A percentile compares a stretch with the other conserved stretches of the same genome.
phyloP scores from a whole-genome alignment of 208 protist species.

The Crithidia fasciculata region DNA sequence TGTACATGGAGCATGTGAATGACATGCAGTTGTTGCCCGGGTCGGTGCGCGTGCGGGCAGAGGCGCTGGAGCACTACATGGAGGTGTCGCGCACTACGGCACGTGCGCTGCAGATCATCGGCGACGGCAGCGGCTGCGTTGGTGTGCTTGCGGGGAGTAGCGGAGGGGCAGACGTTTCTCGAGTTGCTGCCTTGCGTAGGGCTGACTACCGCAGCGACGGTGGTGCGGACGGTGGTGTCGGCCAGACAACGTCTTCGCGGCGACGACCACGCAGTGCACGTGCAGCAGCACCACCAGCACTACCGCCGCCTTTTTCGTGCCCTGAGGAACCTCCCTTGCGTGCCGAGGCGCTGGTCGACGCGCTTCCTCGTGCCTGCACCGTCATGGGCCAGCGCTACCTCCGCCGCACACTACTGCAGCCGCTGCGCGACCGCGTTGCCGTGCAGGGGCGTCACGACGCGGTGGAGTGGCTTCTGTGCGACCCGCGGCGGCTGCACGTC shows the following conservation, averaged over 20 bases:
- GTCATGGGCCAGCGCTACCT: constrained; percentile 78
- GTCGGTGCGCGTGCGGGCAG: constrained; percentile 65
- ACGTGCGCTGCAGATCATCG: constrained; percentile 68
- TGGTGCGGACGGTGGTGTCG: too few relatives aligned
- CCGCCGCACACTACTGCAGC: constrained; percentile 75
- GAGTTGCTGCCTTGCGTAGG: too few relatives aligned
- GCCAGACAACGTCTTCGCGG: not conserved
- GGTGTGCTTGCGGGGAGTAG: constrained; percentile 1
- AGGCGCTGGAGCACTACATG: constrained; percentile 75
- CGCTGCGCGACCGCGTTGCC: constrained; percentile 59
- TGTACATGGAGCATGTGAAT: constrained; percentile 76
- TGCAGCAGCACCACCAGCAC: not conserved
- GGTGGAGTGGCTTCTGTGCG: constrained; percentile 70
- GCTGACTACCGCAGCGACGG: too few relatives aligned
- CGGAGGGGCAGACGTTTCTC: too few relatives aligned
- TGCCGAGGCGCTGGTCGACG: constrained; percentile 56
- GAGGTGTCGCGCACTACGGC: constrained; percentile 68
- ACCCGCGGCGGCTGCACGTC: constrained; percentile 34
- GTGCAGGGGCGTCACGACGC: constrained; percentile 77
- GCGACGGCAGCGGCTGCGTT: constrained; percentile 3
- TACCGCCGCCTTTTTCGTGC: too few relatives aligned
- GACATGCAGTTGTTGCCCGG: constrained; percentile 73
- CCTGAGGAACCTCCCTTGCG: constrained; percentile 1
- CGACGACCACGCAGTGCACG: constrained; percentile 5
- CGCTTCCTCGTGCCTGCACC: constrained; percentile 70